A percentile compares a stretch with the other conserved stretches of the same genome.
Evolutionary conservation across 345 rosid genomes (phyloP).

Genomic region (Eucalyptus grandis): DNA sequence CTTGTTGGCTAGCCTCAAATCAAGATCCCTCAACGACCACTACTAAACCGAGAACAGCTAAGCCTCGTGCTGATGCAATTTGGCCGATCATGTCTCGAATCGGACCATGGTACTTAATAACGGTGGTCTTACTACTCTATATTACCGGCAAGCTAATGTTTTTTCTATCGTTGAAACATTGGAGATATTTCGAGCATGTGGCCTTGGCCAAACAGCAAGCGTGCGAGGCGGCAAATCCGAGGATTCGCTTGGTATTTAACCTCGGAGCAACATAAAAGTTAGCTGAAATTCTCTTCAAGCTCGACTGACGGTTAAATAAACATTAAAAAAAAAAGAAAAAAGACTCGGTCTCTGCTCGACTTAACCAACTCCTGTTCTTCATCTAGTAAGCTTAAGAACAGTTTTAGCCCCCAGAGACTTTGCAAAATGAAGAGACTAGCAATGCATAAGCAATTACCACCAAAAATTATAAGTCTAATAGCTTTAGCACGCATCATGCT

Average conservation of each 20-base stretch:
- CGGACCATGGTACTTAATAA: background rate
- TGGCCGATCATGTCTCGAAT: background rate
- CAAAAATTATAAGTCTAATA: background rate
- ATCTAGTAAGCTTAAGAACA: background rate
- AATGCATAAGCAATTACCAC: background rate
- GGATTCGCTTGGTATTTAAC: background rate
- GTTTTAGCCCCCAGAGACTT: background rate
- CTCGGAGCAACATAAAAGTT: background rate
- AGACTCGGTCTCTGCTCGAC: background rate
- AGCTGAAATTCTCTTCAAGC: background rate
- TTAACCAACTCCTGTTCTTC: background rate
- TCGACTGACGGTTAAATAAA: background rate
- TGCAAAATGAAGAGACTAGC: background rate
- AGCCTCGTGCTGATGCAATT: background rate
- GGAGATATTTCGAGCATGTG: background rate
- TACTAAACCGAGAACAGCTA: background rate
- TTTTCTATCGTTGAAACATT: background rate
- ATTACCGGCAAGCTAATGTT: background rate
- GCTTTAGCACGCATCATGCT: background rate
- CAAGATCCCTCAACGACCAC: background rate
- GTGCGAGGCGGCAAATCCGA: background rate
- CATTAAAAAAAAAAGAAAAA: background rate
- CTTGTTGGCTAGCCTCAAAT: conserved; percentile 24
- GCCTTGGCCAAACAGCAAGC: background rate
- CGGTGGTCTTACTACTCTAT: background rate